Conservation (phyloP, 257 asterid genomes). For the Solanum pinnatisectum region DNA sequence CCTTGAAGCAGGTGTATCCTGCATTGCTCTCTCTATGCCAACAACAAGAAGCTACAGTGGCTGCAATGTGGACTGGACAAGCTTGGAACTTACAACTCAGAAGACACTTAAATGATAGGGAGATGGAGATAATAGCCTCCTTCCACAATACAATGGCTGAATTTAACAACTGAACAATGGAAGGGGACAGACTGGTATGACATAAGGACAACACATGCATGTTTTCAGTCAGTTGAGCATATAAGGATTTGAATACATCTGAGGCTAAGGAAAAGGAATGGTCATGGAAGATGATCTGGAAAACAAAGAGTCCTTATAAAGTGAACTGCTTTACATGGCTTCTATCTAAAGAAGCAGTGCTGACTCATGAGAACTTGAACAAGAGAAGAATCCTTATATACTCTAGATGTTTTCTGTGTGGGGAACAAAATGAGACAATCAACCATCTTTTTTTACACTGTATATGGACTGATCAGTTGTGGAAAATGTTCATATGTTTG, state of each 20-base stretch:
- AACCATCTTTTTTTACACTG: neutral
- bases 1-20: neutral
- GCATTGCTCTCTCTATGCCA: neutral
- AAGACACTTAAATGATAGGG: neutral
- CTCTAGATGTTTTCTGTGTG: neutral
- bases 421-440: neutral
- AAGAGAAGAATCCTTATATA: neutral
- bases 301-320: neutral
- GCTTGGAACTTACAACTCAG: neutral
- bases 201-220: neutral
- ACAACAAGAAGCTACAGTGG: neutral
- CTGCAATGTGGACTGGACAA: neutral
- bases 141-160: neutral
- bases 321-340: neutral
- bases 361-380: neutral
- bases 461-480: neutral
- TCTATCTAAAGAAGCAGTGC: neutral
- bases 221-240: neutral
- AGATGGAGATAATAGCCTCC: neutral
- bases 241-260: neutral
- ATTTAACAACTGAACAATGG: neutral
- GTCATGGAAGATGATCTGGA: neutral
- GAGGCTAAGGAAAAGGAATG: neutral
- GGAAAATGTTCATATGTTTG: neutral
- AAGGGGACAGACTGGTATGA: neutral